phyloP scores from a whole-genome alignment of 768 basidiomycete species.

The Boletus sp. region DNA sequence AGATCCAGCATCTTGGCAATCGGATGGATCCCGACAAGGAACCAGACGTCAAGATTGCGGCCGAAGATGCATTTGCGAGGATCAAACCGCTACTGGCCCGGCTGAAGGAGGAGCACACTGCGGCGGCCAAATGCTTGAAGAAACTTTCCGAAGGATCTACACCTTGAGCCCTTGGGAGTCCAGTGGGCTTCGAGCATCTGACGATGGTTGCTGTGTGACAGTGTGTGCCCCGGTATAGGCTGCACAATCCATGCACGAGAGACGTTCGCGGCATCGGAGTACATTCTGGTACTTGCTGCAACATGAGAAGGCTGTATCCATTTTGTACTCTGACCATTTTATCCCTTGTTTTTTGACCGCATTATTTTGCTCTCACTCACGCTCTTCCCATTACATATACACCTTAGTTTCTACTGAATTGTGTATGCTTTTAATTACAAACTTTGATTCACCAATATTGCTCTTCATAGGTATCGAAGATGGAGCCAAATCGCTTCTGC shows the following conservation, averaged over 20 bases:
- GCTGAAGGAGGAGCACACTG: conserved; percentile 65
- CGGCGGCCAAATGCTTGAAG: conserved; percentile 67
- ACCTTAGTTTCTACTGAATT: conserved; percentile 21
- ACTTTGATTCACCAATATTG: conserved; percentile 8
- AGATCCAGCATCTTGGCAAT: conserved; percentile 85
- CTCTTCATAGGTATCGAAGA: conserved; percentile 2
- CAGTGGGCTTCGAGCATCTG: conserved; percentile 1
- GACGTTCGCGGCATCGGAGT: conserved; percentile 15
- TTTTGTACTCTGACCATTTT: conserved; percentile 23
- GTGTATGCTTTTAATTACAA: conserved; percentile 27
- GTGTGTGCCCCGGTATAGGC: conserved; percentile 5
- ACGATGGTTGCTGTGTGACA: conserved; percentile 12
- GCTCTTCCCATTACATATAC: conserved; percentile 23
- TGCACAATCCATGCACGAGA: conserved; percentile 6
- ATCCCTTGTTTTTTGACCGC: conserved; percentile 15
- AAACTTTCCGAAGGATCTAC: conserved; percentile 23
- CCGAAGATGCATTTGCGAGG: conserved; percentile 50
- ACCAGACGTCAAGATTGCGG: conserved; percentile 38
- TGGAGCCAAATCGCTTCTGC: conserved; percentile 7
- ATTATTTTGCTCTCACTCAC: conserved; percentile 17
- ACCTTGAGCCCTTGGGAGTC: conserved; percentile 1
- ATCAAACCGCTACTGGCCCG: conserved; percentile 55
- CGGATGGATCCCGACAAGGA: conserved; percentile 52
- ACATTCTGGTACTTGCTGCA: conserved; percentile 17
- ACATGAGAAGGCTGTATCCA: conserved; percentile 19